These are phyloP conservation scores for Tetrahymena thermophila DNA, from an alignment of 73 alveolate genomes.

Conservation along the genomic window DNA sequence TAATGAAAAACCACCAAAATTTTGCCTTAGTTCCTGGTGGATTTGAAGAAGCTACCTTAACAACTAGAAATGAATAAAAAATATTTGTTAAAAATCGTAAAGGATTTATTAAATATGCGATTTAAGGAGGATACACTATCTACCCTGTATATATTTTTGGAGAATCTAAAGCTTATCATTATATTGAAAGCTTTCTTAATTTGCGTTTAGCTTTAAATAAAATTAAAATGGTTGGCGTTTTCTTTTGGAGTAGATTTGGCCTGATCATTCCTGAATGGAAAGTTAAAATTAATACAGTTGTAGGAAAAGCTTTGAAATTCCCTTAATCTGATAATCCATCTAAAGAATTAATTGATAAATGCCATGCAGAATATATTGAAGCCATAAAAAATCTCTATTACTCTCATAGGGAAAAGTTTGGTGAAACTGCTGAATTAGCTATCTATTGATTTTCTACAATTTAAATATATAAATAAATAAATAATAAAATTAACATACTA, in stretches of 20 bases:
- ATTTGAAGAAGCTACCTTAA: conserved; percentile 40
- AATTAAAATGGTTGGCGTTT: conserved; percentile 9
- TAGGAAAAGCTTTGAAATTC: conserved; percentile 19
- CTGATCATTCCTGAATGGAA: background rate
- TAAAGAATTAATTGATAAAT: conserved; percentile 15
- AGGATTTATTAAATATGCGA: conserved; percentile 42
- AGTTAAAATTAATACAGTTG: conserved; percentile 5
- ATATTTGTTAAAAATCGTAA: conserved; percentile 15
- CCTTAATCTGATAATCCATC: conserved; percentile 26
- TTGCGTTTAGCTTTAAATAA: conserved; percentile 27
- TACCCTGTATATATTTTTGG: conserved; percentile 42
- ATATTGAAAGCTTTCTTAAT: background rate
- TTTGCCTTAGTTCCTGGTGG: conserved; percentile 37
- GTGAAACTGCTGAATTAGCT: background rate
- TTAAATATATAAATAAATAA: too few relatives aligned
- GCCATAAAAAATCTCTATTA: conserved; percentile 9
- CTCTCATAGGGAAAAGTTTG: background rate
- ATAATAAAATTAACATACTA: too few relatives aligned
- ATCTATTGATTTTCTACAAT: background rate
- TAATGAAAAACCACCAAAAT: conserved; percentile 5
- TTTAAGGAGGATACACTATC: conserved; percentile 12
- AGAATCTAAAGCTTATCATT: conserved; percentile 9
- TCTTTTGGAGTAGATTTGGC: conserved; percentile 40
- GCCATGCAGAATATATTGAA: conserved; percentile 8
- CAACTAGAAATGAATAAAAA: conserved; percentile 15